phyloP scores from a whole-genome alignment of 2,329 filamentous ascomycete species.

The Colletotrichum godetiae region DNA sequence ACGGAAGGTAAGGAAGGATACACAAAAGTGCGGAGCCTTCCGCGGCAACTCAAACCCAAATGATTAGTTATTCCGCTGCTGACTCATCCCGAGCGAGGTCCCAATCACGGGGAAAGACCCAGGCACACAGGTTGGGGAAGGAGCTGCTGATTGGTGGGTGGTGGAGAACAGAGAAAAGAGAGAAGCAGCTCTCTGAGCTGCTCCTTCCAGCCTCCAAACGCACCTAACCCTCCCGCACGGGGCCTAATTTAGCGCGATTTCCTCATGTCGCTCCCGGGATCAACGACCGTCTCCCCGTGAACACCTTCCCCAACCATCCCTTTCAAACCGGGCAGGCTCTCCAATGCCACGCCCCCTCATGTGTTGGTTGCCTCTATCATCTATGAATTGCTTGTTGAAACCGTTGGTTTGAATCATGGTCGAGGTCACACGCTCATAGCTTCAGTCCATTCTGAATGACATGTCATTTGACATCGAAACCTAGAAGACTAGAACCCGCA shows the following conservation, averaged over 20 bases:
- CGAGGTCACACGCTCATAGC: no score
- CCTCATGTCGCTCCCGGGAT: neutral
- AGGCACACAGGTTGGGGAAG: neutral
- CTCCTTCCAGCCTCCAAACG: neutral
- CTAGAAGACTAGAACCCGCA: no score
- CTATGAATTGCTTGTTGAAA: no score
- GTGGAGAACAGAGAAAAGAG: neutral
- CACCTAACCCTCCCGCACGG: neutral
- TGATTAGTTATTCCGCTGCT: constrained; percentile 25
- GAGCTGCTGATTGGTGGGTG: neutral
- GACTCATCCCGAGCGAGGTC: constrained; percentile 8
- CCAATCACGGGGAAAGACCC: neutral
- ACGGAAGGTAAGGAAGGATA: constrained; percentile 11
- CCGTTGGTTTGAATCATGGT: no score
- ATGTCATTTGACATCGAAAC: no score
- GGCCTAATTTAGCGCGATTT: neutral
- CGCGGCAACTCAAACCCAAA: neutral
- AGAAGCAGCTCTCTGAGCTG: neutral
- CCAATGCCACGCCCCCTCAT: no score
- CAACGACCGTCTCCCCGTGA: neutral
- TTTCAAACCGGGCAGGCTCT: neutral
- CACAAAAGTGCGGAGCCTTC: constrained; percentile 3
- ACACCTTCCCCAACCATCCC: neutral
- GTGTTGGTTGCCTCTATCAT: no score
- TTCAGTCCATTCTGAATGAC: no score